These are phyloP conservation scores for Fragaria vesca DNA, from an alignment of 306 rosid species.

Conservation along the genomic window DNA sequence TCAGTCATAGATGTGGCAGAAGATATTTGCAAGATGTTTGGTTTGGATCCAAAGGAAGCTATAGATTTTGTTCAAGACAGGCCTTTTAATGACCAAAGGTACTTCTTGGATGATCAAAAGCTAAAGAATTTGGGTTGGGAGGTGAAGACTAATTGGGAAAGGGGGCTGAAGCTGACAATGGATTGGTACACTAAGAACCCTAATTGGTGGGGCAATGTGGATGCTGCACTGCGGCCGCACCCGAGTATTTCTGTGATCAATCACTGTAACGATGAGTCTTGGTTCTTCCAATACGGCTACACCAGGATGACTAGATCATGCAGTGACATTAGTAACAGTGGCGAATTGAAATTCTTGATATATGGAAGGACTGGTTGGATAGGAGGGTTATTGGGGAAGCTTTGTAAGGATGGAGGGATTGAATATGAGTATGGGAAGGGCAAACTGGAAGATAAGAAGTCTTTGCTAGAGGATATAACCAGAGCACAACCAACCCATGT, in stretches of 20 bases:
- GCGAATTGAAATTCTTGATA: constrained; percentile 52
- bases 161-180: constrained; percentile 60
- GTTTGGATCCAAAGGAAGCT: constrained; percentile 38
- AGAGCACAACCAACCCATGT: constrained; percentile 60
- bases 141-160: constrained; percentile 59
- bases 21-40: constrained; percentile 51
- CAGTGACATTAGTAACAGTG: constrained; percentile 28
- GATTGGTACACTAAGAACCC: constrained; percentile 61
- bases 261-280: constrained; percentile 48
- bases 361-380: constrained; percentile 79
- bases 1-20: constrained; percentile 59
- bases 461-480: constrained; percentile 53
- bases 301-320: constrained; percentile 47
- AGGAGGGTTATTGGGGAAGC: constrained; percentile 60
- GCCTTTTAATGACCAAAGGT: constrained; percentile 76
- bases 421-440: constrained; percentile 61
- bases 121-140: constrained; percentile 67
- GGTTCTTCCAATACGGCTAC: constrained; percentile 50
- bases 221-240: constrained; percentile 62
- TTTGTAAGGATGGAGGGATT: constrained; percentile 52
- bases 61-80: constrained; percentile 69
- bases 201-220: constrained; percentile 79
- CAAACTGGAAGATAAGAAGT: constrained; percentile 54
- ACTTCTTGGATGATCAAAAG: constrained; percentile 74
- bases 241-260: constrained; percentile 49